Evolutionary conservation across 2,329 filamentous ascomycete genomes (phyloP), one percentile per base, ranked within the genome.

Genomic region (Aureobasidium sp.): DNA sequence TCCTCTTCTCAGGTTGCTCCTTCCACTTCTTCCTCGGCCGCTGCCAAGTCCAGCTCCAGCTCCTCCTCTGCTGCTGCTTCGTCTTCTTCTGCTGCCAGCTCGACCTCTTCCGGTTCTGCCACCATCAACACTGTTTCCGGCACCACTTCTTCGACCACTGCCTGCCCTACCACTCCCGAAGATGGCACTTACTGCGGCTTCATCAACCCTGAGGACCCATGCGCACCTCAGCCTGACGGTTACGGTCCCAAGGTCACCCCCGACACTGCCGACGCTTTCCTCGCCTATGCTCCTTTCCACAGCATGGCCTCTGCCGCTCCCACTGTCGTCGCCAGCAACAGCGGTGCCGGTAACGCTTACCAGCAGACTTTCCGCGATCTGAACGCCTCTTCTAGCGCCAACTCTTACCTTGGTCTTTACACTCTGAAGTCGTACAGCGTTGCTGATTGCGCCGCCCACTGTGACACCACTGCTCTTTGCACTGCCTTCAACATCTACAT

Each of bases 151-250:
- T 59, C 64, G 11, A 57, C 54, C 29, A 56, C 61, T n/a, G 53
- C 60, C 19, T 67, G 64, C 56, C 55, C 62, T 3, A 66, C 61
- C 2, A 57, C 58, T 10, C 61, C 60, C 17, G 65, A 68, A 55
- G 58, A 58, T 5, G 65, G 66, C 16, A 68, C 65, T 12, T 67
- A 62, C 62, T 67, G 66, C 48, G 67, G 67, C 17, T 69, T 68
- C 59, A 66, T 68, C 60, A 69, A 69, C 57, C 67, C 67, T 17
- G 56, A 57, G 41, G 56, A 57, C 40, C 56, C 56, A 41, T 57
- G 63, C 53, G 58, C 59, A 10, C 55, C 60, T 39, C 61, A 66
- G 51, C 62, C 62, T 5, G 58, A 62, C 41, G 59, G 49, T 12
- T 57, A 60, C 34, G 61, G 58, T 6, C 63, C 62, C 53, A 58